Evolutionary conservation across 1,139 yeast species (phyloP).

Genomic region (Blastobotrys serpentis): DNA sequence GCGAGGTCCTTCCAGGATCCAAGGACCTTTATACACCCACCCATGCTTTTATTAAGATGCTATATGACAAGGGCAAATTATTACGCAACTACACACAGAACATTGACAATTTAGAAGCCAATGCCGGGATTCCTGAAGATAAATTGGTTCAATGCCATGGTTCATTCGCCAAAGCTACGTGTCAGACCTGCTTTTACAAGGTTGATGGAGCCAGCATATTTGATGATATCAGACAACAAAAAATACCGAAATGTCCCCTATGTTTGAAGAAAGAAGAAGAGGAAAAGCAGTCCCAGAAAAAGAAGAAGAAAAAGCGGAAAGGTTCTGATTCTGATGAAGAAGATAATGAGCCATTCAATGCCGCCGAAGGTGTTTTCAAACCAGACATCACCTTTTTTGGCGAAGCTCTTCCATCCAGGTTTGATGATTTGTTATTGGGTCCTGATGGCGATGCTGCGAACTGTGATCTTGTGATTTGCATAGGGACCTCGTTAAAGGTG

Average conservation of each 20-base stretch:
- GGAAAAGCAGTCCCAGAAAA: conserved; percentile 15
- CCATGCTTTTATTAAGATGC: conserved; percentile 73
- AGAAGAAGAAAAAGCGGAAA: conserved; percentile 13
- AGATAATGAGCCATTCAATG: conserved; percentile 23
- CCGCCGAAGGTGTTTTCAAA: conserved; percentile 72
- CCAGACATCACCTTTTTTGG: conserved; percentile 97
- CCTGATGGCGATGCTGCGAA: conserved; percentile 44
- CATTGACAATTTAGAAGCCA: conserved; percentile 85
- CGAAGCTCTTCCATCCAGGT: conserved; percentile 75
- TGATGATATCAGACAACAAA: conserved; percentile 56
- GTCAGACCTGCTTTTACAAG: conserved; percentile 71
- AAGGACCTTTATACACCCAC: conserved; percentile 66
- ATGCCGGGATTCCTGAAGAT: conserved; percentile 71
- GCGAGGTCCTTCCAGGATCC: conserved; percentile 74
- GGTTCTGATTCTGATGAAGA: conserved; percentile 27
- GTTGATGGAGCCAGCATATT: conserved; percentile 69
- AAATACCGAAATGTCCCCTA: conserved; percentile 70
- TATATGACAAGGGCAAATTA: conserved; percentile 76
- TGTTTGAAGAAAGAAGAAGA: conserved; percentile 42
- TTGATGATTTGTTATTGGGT: conserved; percentile 50
- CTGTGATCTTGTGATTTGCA: conserved; percentile 81
- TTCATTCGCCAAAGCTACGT: conserved; percentile 87
- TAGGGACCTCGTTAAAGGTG: conserved; percentile 92
- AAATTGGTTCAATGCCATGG: conserved; percentile 94
- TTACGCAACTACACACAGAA: conserved; percentile 91